These are phyloP conservation scores for Eremochloa ophiuroides DNA, from an alignment of 176 grass and related monocot genomes.

Conservation along the genomic window DNA sequence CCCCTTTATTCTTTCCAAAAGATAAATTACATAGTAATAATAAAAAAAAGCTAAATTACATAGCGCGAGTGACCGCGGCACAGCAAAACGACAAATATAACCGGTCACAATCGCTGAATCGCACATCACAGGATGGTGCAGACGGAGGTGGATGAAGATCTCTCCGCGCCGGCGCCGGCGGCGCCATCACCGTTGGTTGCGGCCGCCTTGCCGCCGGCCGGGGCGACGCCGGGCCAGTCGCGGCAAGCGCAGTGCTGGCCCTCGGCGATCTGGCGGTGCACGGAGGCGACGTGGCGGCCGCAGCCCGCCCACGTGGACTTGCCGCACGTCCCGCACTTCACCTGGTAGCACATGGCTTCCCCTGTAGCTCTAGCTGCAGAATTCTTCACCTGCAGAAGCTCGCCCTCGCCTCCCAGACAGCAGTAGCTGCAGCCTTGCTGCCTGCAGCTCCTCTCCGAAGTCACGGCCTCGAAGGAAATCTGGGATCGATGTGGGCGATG, in stretches of 20 bases:
- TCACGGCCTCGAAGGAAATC: neutral
- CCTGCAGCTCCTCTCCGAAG: neutral
- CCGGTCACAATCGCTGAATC: neutral
- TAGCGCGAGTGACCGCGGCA: neutral
- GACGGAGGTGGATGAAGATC: neutral
- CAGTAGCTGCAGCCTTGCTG: neutral
- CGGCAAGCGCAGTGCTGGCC: slow-evolving; percentile 87
- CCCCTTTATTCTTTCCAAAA: neutral
- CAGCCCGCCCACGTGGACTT: slow-evolving; percentile 84
- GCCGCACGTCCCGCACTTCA: slow-evolving; percentile 63
- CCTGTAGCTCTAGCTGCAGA: no score
- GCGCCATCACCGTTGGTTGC: neutral
- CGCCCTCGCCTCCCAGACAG: neutral
- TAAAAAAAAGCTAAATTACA: slow-evolving; percentile 5
- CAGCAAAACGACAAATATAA: neutral
- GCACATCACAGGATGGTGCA: slow-evolving; percentile 38
- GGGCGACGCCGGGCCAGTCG: slow-evolving; percentile 58
- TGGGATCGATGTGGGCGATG: neutral
- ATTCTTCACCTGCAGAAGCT: no score
- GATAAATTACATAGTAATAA: no score
- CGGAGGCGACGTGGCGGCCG: slow-evolving; percentile 68
- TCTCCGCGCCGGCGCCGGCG: neutral
- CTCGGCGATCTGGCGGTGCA: slow-evolving; percentile 61
- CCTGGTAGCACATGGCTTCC: slow-evolving; percentile 64
- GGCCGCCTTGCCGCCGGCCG: neutral